phyloP scores from a whole-genome alignment of 108 stramenopile genomes.

The Nitzschia putrida region DNA sequence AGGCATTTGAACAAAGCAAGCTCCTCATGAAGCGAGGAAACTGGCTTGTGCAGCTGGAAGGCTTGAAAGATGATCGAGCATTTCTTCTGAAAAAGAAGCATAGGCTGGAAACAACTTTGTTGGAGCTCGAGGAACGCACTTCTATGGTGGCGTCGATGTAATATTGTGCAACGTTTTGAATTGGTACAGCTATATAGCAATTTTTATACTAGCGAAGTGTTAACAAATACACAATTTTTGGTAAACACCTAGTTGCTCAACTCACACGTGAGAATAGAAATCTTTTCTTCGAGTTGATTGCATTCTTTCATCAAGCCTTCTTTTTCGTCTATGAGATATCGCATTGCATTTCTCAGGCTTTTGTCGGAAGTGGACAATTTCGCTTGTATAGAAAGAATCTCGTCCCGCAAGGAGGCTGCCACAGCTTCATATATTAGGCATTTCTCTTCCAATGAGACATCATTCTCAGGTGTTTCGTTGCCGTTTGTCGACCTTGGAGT shows the following conservation, averaged over 20 bases:
- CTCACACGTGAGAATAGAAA: background rate
- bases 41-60: conserved; percentile 8
- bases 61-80: background rate
- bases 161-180: too few relatives aligned
- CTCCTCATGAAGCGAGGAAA: conserved; percentile 14
- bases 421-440: conserved; percentile 10
- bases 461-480: background rate
- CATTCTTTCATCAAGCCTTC: conserved; percentile 9
- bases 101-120: background rate
- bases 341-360: background rate
- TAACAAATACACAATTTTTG: background rate
- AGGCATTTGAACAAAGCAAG: conserved; percentile 15
- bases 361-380: background rate
- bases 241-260: background rate
- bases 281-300: conserved; percentile 5
- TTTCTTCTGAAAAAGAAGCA: conserved; percentile 10
- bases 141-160: too few relatives aligned
- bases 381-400: background rate
- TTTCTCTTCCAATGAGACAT: background rate
- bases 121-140: too few relatives aligned
- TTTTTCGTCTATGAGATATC: background rate
- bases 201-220: background rate
- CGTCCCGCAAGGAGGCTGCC: background rate
- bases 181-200: background rate
- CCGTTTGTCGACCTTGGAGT: too few relatives aligned